Percentiles rank a stretch among this genome's conserved stretches.
Evolutionary conservation across 768 basidiomycete species (phyloP).

Genomic region (Amanita jacksonii): DNA sequence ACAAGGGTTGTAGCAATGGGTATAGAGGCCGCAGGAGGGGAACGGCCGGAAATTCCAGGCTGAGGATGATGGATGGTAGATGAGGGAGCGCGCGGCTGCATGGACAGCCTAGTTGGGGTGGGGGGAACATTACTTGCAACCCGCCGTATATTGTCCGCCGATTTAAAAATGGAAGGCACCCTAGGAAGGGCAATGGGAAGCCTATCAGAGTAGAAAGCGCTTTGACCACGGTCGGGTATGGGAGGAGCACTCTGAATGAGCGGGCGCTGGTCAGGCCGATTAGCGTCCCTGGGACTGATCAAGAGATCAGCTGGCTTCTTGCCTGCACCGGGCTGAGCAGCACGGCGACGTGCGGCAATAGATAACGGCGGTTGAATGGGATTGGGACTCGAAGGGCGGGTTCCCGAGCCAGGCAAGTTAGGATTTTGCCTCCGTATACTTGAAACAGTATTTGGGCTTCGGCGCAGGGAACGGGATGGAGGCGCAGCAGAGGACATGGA

Average conservation of each 20-base stretch:
- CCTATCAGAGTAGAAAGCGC: constrained; percentile 31
- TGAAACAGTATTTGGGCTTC: constrained; percentile 27
- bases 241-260: constrained; percentile 74
- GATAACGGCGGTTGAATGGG: constrained; percentile 19
- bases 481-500: constrained; percentile 15
- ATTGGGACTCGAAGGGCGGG: constrained; percentile 26
- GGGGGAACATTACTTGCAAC: constrained; percentile 59
- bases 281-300: constrained; percentile 59
- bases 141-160: constrained; percentile 35
- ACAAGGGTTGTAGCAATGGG: constrained; percentile 60
- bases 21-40: constrained; percentile 51
- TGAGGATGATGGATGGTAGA: constrained; percentile 16
- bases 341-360: constrained; percentile 45
- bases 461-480: constrained; percentile 20
- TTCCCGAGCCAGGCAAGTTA: constrained; percentile 13
- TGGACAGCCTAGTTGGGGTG: constrained; percentile 55
- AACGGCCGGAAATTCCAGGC: constrained; percentile 27
- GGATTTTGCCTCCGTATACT: constrained; percentile 20
- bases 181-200: constrained; percentile 61
- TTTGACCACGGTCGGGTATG: constrained; percentile 41
- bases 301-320: constrained; percentile 75
- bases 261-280: constrained; percentile 46
- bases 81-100: constrained; percentile 27
- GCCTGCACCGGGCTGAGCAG: constrained; percentile 45
- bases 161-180: constrained; percentile 40